A percentile compares a stretch with the other conserved stretches of the same genome.
Evolutionary conservation across 78 protist genomes (phyloP).

Genomic region (Dictyostelium brefeldianum): DNA sequence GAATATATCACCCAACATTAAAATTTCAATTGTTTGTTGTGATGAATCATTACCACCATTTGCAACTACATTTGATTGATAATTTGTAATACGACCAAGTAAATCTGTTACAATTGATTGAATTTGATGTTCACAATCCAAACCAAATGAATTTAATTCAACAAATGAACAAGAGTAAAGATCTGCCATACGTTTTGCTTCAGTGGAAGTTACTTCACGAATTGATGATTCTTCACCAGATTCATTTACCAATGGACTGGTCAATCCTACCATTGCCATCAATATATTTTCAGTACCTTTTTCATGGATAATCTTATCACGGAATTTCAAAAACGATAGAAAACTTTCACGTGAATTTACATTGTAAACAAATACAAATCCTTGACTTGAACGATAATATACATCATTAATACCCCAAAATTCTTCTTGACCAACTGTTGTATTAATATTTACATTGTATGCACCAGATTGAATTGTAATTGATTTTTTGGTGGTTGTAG

Average conservation of each 20-base stretch:
- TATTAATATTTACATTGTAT: constrained; percentile 53
- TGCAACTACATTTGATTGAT: not conserved
- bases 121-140: constrained; percentile 22
- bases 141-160: constrained; percentile 34
- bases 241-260: constrained; percentile 16
- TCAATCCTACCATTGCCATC: constrained; percentile 67
- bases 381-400: constrained; percentile 54
- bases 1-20: constrained; percentile 62
- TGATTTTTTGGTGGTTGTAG: constrained; percentile 12
- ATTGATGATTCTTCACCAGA: not conserved
- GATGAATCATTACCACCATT: not conserved
- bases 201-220: constrained; percentile 43
- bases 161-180: constrained; percentile 35
- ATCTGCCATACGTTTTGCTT: constrained; percentile 72
- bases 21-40: not conserved
- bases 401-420: constrained; percentile 76
- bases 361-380: constrained; percentile 69
- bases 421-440: constrained; percentile 64
- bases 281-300: constrained; percentile 33
- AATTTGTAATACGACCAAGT: constrained; percentile 32
- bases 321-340: constrained; percentile 9
- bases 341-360: constrained; percentile 57
- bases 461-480: constrained; percentile 50
- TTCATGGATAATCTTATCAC: constrained; percentile 66
- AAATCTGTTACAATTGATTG: constrained; percentile 16